phyloP scores from a whole-genome alignment of 192 early-diverging fungal species.

The Chytriomyces confervae region DNA sequence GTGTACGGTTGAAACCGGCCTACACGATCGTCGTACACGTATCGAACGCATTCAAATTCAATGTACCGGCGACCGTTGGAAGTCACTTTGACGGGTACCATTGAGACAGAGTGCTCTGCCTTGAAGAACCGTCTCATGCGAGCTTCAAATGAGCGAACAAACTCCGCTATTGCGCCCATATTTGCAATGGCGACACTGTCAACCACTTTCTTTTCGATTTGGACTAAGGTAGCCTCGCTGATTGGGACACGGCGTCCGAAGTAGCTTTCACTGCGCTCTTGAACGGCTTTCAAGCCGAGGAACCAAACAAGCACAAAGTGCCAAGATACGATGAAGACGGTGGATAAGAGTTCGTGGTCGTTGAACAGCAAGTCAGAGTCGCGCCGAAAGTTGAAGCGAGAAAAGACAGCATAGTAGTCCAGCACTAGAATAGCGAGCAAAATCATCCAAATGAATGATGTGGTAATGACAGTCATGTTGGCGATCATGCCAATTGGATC shows the following conservation, averaged over 20 bases:
- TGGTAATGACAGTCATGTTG: slow-evolving; percentile 50
- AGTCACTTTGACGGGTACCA: slow-evolving; percentile 50
- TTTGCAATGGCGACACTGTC: slow-evolving; percentile 36
- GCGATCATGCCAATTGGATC: slow-evolving; percentile 61
- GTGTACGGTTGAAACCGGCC: slow-evolving; percentile 63
- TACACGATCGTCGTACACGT: slow-evolving; percentile 63
- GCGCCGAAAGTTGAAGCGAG: slow-evolving; percentile 52
- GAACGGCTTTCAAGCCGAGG: slow-evolving; percentile 53
- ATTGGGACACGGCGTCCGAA: slow-evolving; percentile 62
- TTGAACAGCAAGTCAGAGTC: slow-evolving; percentile 58
- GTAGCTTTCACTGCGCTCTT: slow-evolving; percentile 64
- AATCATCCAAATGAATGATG: slow-evolving; percentile 69
- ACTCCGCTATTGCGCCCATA: slow-evolving; percentile 43
- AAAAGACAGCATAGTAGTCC: slow-evolving; percentile 75
- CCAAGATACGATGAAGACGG: slow-evolving; percentile 77
- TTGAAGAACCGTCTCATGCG: slow-evolving; percentile 7
- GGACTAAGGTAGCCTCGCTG: slow-evolving; percentile 31
- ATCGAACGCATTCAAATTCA: slow-evolving; percentile 75
- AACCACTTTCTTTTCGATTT: slow-evolving; percentile 42
- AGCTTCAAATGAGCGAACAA: slow-evolving; percentile 37
- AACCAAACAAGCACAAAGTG: slow-evolving; percentile 76
- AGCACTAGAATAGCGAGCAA: slow-evolving; percentile 67
- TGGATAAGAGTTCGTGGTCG: slow-evolving; percentile 63
- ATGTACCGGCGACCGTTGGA: slow-evolving; percentile 63
- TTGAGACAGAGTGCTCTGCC: slow-evolving; percentile 32